Percentiles rank a stretch among this genome's conserved stretches.
Evolutionary conservation across 345 rosid species (phyloP).

Genomic region (Citrus mangshanensis): DNA sequence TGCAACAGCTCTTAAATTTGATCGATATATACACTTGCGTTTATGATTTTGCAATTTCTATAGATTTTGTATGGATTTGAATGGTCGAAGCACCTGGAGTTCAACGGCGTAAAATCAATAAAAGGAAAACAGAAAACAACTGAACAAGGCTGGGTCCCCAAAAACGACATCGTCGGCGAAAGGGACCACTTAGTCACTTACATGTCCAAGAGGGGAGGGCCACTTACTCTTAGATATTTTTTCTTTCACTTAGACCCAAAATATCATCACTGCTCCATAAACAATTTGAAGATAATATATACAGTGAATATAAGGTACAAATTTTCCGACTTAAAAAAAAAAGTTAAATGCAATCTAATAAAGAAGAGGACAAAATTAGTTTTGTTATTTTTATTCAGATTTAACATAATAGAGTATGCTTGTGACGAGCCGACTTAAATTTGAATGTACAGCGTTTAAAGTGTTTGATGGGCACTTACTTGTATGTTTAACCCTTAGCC

Average conservation of each 20-base stretch:
- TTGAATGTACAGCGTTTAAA: too few species aligned
- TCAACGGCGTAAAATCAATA: neutral
- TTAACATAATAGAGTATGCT: too few species aligned
- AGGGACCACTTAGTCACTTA: neutral
- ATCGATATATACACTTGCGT: neutral
- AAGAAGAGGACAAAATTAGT: too few species aligned
- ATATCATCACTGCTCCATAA: neutral
- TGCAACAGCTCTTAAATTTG: neutral
- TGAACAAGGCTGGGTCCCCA: neutral
- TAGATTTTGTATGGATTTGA: conserved; percentile 16
- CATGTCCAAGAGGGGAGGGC: neutral
- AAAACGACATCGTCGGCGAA: neutral
- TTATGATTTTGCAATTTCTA: neutral
- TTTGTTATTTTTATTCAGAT: too few species aligned
- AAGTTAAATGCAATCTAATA: too few species aligned
- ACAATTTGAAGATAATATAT: neutral
- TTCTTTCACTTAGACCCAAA: neutral
- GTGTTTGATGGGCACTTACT: too few species aligned
- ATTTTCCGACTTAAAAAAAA: too few species aligned
- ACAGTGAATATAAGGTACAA: too few species aligned
- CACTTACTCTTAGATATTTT: conserved; percentile 7
- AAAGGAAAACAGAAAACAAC: neutral
- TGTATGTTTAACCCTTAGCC: too few species aligned
- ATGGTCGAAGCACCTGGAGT: neutral
- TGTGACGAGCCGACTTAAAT: too few species aligned